These are phyloP conservation scores for Ustilaginoidea virens DNA, from an alignment of 2,329 filamentous ascomycete genomes.

Conservation along the genomic window DNA sequence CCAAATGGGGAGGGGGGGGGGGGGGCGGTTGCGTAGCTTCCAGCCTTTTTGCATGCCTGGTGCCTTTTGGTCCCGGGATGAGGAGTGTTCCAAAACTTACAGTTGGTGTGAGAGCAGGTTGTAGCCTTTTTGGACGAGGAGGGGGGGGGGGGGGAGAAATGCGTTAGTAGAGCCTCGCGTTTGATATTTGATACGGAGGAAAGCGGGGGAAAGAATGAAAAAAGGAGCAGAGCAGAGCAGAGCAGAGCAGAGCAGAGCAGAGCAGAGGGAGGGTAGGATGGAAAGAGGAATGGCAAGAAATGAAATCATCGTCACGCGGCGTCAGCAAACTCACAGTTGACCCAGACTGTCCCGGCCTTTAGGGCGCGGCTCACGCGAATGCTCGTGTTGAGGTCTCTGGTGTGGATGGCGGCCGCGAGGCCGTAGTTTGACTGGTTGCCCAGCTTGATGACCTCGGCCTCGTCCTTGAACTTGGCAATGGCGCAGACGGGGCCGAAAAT, in stretches of 20 bases:
- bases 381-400: conserved; percentile 66
- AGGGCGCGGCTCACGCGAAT: conserved; percentile 63
- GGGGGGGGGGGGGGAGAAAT: conserved; percentile 7
- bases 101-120: conserved; percentile 32
- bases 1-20: too few species aligned
- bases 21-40: too few species aligned
- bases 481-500: conserved; percentile 82
- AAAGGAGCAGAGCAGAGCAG: too few species aligned
- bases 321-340: conserved; percentile 27
- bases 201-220: too few species aligned
- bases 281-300: not conserved
- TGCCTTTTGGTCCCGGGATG: too few species aligned
- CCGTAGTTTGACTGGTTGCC: conserved; percentile 70
- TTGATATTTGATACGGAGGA: too few species aligned
- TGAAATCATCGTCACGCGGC: too few species aligned
- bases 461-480: conserved; percentile 73
- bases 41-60: too few species aligned
- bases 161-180: too few species aligned
- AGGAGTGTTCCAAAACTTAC: not conserved
- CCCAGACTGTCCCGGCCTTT: conserved; percentile 52
- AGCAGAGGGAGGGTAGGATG: conserved; percentile 1
- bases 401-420: conserved; percentile 72
- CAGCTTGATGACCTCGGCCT: conserved; percentile 60
- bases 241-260: conserved; percentile 8
- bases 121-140: too few species aligned